These are phyloP conservation scores for Imleria badia DNA, from an alignment of 768 basidiomycete genomes.

Conservation along the genomic window DNA sequence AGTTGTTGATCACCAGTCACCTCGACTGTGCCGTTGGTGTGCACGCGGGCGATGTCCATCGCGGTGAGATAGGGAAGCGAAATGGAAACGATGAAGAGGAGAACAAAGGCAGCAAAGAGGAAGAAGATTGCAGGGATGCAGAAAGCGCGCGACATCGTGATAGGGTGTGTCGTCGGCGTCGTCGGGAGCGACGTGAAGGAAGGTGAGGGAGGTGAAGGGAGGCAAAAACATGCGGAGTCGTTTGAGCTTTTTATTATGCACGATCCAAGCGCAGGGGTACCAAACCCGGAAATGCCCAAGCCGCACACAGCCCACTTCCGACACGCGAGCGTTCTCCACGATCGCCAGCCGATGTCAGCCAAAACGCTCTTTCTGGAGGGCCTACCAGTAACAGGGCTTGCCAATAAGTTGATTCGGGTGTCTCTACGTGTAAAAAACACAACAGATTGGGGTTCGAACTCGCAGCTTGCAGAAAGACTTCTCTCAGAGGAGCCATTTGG, in stretches of 20 bases:
- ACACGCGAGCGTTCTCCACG: background rate
- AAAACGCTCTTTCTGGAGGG: too few species aligned
- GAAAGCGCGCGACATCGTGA: slow-evolving; percentile 47
- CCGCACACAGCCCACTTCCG: slow-evolving; percentile 2
- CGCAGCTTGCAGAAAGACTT: too few species aligned
- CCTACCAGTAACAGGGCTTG: too few species aligned
- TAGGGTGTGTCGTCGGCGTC: background rate
- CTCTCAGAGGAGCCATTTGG: too few species aligned
- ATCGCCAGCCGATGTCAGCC: too few species aligned
- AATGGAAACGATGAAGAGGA: slow-evolving; percentile 66
- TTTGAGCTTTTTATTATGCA: slow-evolving; percentile 18
- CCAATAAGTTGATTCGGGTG: too few species aligned
- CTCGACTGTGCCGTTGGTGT: slow-evolving; percentile 39
- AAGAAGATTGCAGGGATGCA: slow-evolving; percentile 61
- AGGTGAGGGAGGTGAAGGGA: slow-evolving; percentile 4
- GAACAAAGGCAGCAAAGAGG: slow-evolving; percentile 59
- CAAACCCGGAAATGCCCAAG: slow-evolving; percentile 2
- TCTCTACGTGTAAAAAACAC: too few species aligned
- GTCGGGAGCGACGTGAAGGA: slow-evolving; percentile 3
- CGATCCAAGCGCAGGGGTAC: background rate
- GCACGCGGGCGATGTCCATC: slow-evolving; percentile 63
- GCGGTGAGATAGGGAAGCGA: slow-evolving; percentile 69
- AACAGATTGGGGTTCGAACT: too few species aligned
- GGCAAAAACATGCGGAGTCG: background rate
- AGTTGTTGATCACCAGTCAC: slow-evolving; percentile 28